Evolutionary conservation across 192 early-diverging fungal species (phyloP), one percentile per base, ranked within the genome.

Genomic region (Neocallimastix lanati): DNA sequence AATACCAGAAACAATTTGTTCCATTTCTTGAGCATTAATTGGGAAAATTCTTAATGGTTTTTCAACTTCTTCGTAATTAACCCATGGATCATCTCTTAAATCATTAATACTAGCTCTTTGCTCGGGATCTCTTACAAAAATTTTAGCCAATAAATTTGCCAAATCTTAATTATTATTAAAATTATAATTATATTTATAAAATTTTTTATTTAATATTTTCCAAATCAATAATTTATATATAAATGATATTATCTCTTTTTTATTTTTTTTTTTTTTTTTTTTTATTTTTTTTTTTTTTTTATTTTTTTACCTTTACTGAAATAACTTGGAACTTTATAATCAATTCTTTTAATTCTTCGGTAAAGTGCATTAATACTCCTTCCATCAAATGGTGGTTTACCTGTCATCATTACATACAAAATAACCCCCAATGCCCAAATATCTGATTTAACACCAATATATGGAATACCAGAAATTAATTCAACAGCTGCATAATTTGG

Each of bases 371-470:
- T 83, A 30, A 91, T 87, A 78, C 83, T 87, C 33, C 84, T 84
- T 9, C 88, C 90, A 9, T 79, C 29, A 79, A 91, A 91, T 29
- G 90, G 90, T 15, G 89, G 85, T 30, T 83, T 80, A 29, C 90
- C 90, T 4, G 88, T 88, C 85, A 87, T 87, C 85, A 91, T 86
- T 6, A 89, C 84, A 82, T 85, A 91, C 9, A 91, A 81, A 12
- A 90, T 85, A n/a, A 91, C 87, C n/a, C 90, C 90, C 85, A 91
- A 88, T 7, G 90, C 89, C 90, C 90, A 91, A 40, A 90, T 88
- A 83, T 91, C 90, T 5, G 88, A 88, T 78, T 90, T 89, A 30
- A 88, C 85, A 58, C 89, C 90, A 30, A 85, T 79, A 82, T 91
- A 91, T 0, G 90, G 90, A 27, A 86, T 89, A 25, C 88, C 89